Percentiles rank a stretch among this genome's conserved stretches.
Evolutionary conservation across 805 yeast genomes (phyloP).

Genomic region (Brettanomyces anomalus): DNA sequence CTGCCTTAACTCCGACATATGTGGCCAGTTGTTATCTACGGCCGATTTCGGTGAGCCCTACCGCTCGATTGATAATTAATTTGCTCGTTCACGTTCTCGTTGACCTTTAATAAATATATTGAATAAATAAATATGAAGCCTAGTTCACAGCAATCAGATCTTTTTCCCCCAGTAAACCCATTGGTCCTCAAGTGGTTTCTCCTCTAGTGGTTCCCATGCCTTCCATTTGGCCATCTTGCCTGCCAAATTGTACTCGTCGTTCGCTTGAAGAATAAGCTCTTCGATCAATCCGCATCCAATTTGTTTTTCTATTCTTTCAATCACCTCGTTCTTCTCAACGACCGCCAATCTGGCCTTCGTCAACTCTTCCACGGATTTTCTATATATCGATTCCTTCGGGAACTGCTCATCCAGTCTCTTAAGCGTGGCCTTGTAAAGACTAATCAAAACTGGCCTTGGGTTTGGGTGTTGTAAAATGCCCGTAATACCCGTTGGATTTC

Average conservation of each 20-base stretch:
- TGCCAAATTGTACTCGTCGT: constrained; percentile 66
- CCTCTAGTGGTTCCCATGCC: constrained; percentile 74
- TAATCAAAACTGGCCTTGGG: constrained; percentile 70
- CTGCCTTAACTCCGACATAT: not conserved
- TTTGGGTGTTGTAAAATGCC: constrained; percentile 74
- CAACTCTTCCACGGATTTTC: constrained; percentile 63
- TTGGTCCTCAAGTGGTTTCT: constrained; percentile 70
- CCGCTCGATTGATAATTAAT: not conserved
- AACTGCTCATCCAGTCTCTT: constrained; percentile 46
- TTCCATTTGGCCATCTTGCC: constrained; percentile 60
- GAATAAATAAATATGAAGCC: not conserved
- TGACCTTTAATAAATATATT: not conserved
- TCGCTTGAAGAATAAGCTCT: constrained; percentile 74
- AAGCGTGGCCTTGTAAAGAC: constrained; percentile 65
- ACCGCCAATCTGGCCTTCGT: constrained; percentile 60
- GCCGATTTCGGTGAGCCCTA: no score
- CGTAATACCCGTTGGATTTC: constrained; percentile 74
- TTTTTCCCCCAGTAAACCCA: constrained; percentile 77
- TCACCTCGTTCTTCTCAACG: constrained; percentile 54
- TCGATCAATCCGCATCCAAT: constrained; percentile 82
- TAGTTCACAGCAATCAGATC: constrained; percentile 24
- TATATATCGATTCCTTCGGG: constrained; percentile 68
- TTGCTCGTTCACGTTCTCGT: not conserved
- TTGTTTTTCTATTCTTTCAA: constrained; percentile 57
- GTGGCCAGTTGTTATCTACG: no score